These are phyloP conservation scores for Cladosporium sp. DNA, from an alignment of 2,329 filamentous ascomycete genomes.

Conservation along the genomic window DNA sequence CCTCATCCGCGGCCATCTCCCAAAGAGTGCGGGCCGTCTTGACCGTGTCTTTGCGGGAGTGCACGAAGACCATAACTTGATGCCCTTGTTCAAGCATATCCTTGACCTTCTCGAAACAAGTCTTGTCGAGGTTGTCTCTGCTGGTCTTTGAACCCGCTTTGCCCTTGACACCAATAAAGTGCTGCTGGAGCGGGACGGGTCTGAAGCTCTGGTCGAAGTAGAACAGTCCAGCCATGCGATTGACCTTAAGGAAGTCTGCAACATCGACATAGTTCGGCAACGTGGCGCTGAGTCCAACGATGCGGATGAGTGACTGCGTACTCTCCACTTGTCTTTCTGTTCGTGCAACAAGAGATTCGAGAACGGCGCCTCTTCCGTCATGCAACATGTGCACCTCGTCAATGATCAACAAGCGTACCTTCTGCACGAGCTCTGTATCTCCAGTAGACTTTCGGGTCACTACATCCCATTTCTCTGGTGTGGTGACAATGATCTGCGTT, in stretches of 20 bases:
- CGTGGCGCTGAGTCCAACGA: slow-evolving; percentile 91
- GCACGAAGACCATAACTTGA: slow-evolving; percentile 98
- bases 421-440: slow-evolving; percentile 95
- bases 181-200: slow-evolving; percentile 91
- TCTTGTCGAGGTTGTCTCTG: slow-evolving; percentile 80
- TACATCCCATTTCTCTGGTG: slow-evolving; percentile 98
- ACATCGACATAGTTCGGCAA: slow-evolving; percentile 96
- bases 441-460: slow-evolving; percentile 95
- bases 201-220: slow-evolving; percentile 97
- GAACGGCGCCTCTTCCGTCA: slow-evolving; percentile 89
- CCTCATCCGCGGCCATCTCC: slow-evolving; percentile 78
- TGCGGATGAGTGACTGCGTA: slow-evolving; percentile 93
- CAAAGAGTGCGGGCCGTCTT: slow-evolving; percentile 79
- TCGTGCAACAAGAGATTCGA: slow-evolving; percentile 91
- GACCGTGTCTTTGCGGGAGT: slow-evolving; percentile 91
- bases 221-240: slow-evolving; percentile 85
- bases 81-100: slow-evolving; percentile 91
- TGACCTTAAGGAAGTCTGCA: slow-evolving; percentile 93
- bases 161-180: slow-evolving; percentile 93
- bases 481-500: slow-evolving; percentile 97
- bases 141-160: slow-evolving; percentile 77
- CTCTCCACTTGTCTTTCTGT: slow-evolving; percentile 97
- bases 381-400: slow-evolving; percentile 99
- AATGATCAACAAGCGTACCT: slow-evolving; percentile 91
- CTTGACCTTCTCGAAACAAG: slow-evolving; percentile 88